A percentile compares a stretch with the other conserved stretches of the same genome.
phyloP scores from a whole-genome alignment of 2,329 filamentous ascomycete genomes.

The Arthrobotrys pseudoclavata region DNA sequence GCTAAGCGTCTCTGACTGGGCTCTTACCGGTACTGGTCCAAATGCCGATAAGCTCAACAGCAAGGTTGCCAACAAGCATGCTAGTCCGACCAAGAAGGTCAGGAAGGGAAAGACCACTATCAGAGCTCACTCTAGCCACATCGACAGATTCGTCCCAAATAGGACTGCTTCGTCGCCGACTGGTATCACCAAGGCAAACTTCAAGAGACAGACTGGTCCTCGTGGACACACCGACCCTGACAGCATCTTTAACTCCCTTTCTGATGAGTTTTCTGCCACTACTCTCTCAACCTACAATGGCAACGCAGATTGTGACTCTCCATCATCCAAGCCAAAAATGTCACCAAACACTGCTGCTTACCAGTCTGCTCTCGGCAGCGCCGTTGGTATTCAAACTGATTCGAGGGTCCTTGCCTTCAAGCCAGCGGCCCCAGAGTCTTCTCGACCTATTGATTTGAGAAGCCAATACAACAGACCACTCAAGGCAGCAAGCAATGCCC shows the following conservation, averaged over 20 bases:
- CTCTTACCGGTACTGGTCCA: conserved; percentile 84
- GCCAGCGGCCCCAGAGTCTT: conserved; percentile 96
- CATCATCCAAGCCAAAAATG: conserved; percentile 51
- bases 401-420: conserved; percentile 98
- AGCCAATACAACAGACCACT: conserved; percentile 98
- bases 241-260: conserved; percentile 78
- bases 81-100: conserved; percentile 73
- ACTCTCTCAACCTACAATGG: conserved; percentile 75
- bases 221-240: conserved; percentile 75
- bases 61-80: conserved; percentile 60
- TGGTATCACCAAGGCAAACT: conserved; percentile 84
- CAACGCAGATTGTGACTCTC: conserved; percentile 75
- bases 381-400: conserved; percentile 92
- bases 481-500: conserved; percentile 80
- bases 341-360: conserved; percentile 78
- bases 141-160: conserved; percentile 96
- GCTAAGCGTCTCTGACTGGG: conserved; percentile 92
- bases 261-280: conserved; percentile 81
- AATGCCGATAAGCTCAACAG: conserved; percentile 64
- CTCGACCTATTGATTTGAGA: conserved; percentile 96
- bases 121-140: conserved; percentile 73
- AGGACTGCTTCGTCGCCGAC: conserved; percentile 87
- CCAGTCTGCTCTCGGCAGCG: conserved; percentile 88
- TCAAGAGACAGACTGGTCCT: conserved; percentile 71
- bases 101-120: conserved; percentile 80